Percentiles rank a stretch among this genome's conserved stretches.
phyloP scores from a whole-genome alignment of 2,329 filamentous ascomycete species.

The Gaeumannomyces sp. region DNA sequence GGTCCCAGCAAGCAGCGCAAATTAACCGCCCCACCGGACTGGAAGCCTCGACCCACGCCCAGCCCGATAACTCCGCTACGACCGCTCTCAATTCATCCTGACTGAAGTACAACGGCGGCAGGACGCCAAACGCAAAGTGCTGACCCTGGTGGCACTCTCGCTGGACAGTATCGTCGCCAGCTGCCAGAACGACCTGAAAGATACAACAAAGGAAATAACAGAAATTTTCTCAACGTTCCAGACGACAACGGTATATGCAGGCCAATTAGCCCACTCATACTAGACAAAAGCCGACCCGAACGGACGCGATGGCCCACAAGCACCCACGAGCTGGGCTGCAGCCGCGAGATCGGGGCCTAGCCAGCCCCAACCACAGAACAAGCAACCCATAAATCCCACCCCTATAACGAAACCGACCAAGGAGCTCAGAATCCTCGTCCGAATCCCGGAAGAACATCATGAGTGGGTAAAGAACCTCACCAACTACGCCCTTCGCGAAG shows the following conservation, averaged over 20 bases:
- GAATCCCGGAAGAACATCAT: neutral
- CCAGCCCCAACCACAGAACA: neutral
- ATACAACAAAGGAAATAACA: neutral
- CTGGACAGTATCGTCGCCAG: neutral
- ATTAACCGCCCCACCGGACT: slow-evolving; percentile 1
- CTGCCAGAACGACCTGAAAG: neutral
- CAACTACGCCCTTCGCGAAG: neutral
- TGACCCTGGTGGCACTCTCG: neutral
- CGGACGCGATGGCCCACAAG: neutral
- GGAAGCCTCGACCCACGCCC: neutral
- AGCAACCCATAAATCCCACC: neutral
- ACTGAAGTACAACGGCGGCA: neutral
- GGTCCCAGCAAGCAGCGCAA: neutral
- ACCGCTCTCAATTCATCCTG: neutral
- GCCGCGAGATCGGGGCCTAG: neutral
- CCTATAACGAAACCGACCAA: neutral
- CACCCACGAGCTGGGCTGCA: neutral
- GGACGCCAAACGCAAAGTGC: neutral
- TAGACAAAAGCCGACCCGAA: neutral
- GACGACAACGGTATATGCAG: neutral
- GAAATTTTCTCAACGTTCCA: neutral
- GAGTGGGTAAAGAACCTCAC: neutral
- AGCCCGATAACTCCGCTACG: neutral
- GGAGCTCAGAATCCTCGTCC: neutral
- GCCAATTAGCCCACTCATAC: neutral